phyloP scores from a whole-genome alignment of 2,329 filamentous ascomycete genomes.

The Neonectria ditissima region DNA sequence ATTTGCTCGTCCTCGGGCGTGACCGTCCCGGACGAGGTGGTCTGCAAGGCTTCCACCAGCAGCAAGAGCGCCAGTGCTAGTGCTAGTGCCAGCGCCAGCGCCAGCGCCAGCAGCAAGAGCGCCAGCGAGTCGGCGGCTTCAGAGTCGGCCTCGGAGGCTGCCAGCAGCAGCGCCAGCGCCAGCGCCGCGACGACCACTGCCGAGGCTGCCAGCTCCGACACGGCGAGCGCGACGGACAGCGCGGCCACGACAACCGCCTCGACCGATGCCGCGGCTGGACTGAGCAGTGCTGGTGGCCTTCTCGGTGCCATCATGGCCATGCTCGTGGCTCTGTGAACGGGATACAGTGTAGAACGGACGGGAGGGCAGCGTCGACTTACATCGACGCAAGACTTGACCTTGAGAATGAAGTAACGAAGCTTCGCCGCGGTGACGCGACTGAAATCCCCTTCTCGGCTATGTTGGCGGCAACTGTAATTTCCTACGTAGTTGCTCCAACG shows the following conservation, averaged over 20 bases:
- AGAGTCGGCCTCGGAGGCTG: neutral
- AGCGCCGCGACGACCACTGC: slow-evolving; percentile 3
- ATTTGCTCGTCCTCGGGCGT: slow-evolving; percentile 55
- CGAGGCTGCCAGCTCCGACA: neutral
- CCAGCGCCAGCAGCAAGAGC: slow-evolving; percentile 12
- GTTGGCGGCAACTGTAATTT: neutral
- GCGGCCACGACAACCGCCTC: slow-evolving; percentile 16
- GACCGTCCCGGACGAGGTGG: slow-evolving; percentile 51
- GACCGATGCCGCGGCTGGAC: slow-evolving; percentile 16
- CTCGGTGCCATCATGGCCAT: slow-evolving; percentile 46
- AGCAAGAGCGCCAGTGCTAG: slow-evolving; percentile 18
- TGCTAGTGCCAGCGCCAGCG: slow-evolving; percentile 22
- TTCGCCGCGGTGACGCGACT: neutral
- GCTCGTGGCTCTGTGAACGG: slow-evolving; percentile 45
- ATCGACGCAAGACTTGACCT: neutral
- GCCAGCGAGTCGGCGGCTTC: slow-evolving; percentile 1
- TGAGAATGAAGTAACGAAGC: slow-evolving; percentile 1
- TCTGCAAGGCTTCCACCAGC: slow-evolving; percentile 45
- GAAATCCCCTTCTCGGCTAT: slow-evolving; percentile 16
- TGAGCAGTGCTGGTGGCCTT: slow-evolving; percentile 36
- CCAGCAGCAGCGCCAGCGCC: neutral
- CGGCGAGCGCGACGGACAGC: slow-evolving; percentile 12
- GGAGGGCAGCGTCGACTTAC: neutral
- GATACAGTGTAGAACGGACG: neutral
- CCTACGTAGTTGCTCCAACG: slow-evolving; percentile 23